Evolutionary conservation across 2,329 filamentous ascomycete genomes (phyloP), one percentile per base, ranked within the genome.

Genomic region (Venturia effusa): DNA sequence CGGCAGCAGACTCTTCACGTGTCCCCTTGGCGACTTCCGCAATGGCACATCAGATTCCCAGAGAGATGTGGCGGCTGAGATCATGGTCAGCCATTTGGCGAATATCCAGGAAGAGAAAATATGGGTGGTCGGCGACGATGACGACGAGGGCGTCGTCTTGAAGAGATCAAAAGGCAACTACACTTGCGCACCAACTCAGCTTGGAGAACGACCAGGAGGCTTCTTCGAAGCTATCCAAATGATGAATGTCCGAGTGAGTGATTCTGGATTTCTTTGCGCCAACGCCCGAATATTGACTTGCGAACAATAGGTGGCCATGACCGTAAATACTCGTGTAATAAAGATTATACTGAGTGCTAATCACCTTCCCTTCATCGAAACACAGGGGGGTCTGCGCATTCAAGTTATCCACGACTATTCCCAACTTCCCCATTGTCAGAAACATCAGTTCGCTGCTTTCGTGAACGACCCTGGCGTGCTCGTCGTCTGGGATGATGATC

Each of bases 381-480:
- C 88, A 19, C 73, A 79, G 19, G 77, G 81, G 62, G 83, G 83
- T 3, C 78, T 87, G 22, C 81, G 82, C 32, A 74, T 88, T 7
- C 86, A 89, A 69, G 82, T 88, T 4, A 75, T 88, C 27, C 81
- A 81, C 1, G 80, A 80, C 60, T 80, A 88, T 64, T 75, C 77
- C 2, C 79, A 82, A 60, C 75, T 89, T 4, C 81, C 83, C 0
- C 73, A 77, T 30, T 87, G 84, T 68, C 80, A 86, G 70, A 85
- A 86, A 70, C 83, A 86, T 72, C 84, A 87, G 66, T 86, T 85
- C 69, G 84, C 83, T n/a, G 84, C 84, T 10, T 87, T 87, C 70
- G 81, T 87, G 61, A 77, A 81, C 65, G 82, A 85, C 67, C 75
- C 78, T n/a, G 77, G 78, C 54, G 76, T 85, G 45, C 72, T 87